Evolutionary conservation across 192 early-diverging fungal species (phyloP), one percentile per base, ranked within the genome.

Genomic region (Haplosporangium gracile): DNA sequence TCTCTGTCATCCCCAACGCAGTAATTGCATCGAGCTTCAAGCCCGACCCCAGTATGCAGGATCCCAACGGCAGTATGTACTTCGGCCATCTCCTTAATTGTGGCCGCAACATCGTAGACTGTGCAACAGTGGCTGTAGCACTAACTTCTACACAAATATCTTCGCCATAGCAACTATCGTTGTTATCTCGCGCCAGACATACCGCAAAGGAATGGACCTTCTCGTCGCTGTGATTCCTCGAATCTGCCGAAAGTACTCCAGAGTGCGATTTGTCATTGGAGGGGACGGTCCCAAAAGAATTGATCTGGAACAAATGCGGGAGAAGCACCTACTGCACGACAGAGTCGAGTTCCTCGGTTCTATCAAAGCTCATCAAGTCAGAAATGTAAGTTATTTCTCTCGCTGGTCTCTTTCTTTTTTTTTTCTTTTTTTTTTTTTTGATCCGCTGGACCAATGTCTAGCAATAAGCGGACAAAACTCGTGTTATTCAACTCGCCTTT

Each of bases 251-350:
- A 89, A 88, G 77, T 93, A 93, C 78, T 92, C 94, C 24, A 92
- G 94, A 68, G 97, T 98, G 15, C 88, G 96, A 69, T 99, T 99
- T 78, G 83, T 99, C 4, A 98, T 99, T 76, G 98, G 98, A 51
- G 98, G 98, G 26, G 98, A 99, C 91, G 98, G 98, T 68, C 96
- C 96, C 34, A 98, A 98, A 80, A 89, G 96, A 38, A 95, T 98
- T n/a, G 97, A 99, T 69, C 88, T 99, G 82, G 98, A 99, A 79
- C 97, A 98, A 88, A 98, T 99, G 97, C 93, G 97, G 43, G 98
- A 99, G 76, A 95, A 94, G 55, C 90, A 98, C 88, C 90, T 95
- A 68, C 88, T 99, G 69, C 97, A 99, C 86, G 97, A 98, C 85
- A 93, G 97, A 15, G 97, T 99, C 0, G 93, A 95, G 77, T 88